Conservation (phyloP, 345 rosid genomes). For the Lepidium didymum region DNA sequence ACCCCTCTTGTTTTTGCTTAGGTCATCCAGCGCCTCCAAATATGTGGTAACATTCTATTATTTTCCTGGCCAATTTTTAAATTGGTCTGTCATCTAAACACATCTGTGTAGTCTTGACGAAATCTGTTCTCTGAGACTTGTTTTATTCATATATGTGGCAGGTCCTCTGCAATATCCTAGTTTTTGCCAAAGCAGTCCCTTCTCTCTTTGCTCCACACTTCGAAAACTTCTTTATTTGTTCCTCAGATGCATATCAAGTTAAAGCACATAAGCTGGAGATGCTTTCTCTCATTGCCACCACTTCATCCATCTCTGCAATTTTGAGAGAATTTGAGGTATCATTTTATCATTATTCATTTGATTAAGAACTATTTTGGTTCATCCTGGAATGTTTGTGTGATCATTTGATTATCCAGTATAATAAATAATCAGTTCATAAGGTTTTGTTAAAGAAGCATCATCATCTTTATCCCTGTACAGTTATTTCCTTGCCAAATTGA, state of each 20-base stretch:
- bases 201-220: conserved; percentile 68
- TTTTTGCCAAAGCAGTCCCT: conserved; percentile 79
- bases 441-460: neutral
- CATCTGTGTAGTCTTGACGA: neutral
- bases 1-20: conserved; percentile 80
- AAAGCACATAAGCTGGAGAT: conserved; percentile 90
- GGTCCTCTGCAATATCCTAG: conserved; percentile 87
- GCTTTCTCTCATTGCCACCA: conserved; percentile 68
- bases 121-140: conserved; percentile 1
- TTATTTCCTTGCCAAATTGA: neutral
- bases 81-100: neutral
- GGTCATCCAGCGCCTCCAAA: conserved; percentile 83
- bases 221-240: conserved; percentile 67
- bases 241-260: conserved; percentile 74
- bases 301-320: conserved; percentile 57
- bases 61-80: neutral
- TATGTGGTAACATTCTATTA: conserved; percentile 63
- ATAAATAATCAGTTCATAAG: neutral
- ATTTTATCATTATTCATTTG: neutral
- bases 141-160: conserved; percentile 29
- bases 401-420: neutral
- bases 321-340: conserved; percentile 88
- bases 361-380: neutral
- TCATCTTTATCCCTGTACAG: neutral
- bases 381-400: neutral